These are phyloP conservation scores for Selaginella tamariscina DNA, from an alignment of 75 land plant species.

Conservation along the genomic window DNA sequence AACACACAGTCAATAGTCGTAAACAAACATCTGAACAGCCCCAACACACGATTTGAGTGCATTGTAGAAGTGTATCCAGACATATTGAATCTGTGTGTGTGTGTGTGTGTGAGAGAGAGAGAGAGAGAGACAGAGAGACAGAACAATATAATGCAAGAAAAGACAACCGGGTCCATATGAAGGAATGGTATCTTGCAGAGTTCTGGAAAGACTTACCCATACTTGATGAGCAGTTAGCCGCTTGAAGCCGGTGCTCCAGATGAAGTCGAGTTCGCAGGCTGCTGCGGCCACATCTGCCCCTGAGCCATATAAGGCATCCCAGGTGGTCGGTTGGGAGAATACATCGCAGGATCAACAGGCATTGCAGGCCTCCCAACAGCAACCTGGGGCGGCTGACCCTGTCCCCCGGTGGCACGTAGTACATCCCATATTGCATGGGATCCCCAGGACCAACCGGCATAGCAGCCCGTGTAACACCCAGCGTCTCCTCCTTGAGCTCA, in stretches of 20 bases:
- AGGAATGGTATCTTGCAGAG: no score
- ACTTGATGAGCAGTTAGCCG: not conserved
- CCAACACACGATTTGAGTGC: no score
- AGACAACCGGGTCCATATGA: no score
- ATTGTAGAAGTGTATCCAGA: no score
- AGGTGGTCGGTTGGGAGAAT: conserved; percentile 12
- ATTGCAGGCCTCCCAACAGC: conserved; percentile 20
- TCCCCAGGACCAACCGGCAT: conserved; percentile 23
- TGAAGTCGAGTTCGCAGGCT: conserved; percentile 1
- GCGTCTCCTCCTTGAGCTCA: conserved; percentile 36
- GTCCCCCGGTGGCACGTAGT: not conserved
- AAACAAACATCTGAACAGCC: no score
- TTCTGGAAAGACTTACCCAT: not conserved
- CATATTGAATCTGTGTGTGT: no score
- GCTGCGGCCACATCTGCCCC: conserved; percentile 20
- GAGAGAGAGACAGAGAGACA: no score
- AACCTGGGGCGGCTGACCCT: not conserved
- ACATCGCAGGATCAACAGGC: conserved; percentile 23
- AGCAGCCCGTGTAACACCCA: not conserved
- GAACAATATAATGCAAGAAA: no score
- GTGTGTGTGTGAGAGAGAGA: no score
- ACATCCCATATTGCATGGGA: not conserved
- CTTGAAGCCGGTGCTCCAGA: not conserved
- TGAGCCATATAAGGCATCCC: not conserved
- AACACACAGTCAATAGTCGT: no score